A percentile compares a stretch with the other conserved stretches of the same genome.
Conservation (phyloP, 768 basidiomycete species). For the Amanita molliuscula region DNA sequence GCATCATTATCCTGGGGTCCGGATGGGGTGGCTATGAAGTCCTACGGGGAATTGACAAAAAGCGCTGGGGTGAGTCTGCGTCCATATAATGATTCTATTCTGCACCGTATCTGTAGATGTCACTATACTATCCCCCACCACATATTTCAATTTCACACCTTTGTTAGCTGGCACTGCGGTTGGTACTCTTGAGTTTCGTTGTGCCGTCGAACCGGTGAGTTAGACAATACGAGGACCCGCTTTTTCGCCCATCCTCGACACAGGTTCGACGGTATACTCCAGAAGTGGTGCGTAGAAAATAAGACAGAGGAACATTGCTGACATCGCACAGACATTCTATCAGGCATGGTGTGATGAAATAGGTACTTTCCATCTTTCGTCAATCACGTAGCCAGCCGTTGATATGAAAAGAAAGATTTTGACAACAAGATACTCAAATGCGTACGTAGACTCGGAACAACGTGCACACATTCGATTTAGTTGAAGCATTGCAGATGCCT, state of each 20-base stretch:
- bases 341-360: conserved; percentile 74
- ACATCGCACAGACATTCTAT: conserved; percentile 39
- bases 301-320: not conserved
- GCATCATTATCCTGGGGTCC: conserved; percentile 61
- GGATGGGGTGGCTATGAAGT: conserved; percentile 76
- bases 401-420: conserved; percentile 35
- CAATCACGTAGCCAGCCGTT: not conserved
- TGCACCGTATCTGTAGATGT: conserved; percentile 34
- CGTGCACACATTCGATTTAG: not conserved
- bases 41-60: conserved; percentile 56
- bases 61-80: conserved; percentile 44
- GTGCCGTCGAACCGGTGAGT: conserved; percentile 71
- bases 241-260: not conserved
- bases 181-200: conserved; percentile 76
- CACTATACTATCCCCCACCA: conserved; percentile 53
- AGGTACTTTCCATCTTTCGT: conserved; percentile 24
- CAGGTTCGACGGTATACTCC: conserved; percentile 50
- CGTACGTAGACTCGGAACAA: conserved; percentile 31
- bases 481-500: conserved; percentile 36
- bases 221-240: not conserved
- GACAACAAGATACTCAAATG: conserved; percentile 47
- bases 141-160: conserved; percentile 62
- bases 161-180: conserved; percentile 64
- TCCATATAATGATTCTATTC: conserved; percentile 11
- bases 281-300: conserved; percentile 31